These are phyloP conservation scores for Emergomyces orientalis DNA, from an alignment of 2,329 filamentous ascomycete species.

Conservation along the genomic window DNA sequence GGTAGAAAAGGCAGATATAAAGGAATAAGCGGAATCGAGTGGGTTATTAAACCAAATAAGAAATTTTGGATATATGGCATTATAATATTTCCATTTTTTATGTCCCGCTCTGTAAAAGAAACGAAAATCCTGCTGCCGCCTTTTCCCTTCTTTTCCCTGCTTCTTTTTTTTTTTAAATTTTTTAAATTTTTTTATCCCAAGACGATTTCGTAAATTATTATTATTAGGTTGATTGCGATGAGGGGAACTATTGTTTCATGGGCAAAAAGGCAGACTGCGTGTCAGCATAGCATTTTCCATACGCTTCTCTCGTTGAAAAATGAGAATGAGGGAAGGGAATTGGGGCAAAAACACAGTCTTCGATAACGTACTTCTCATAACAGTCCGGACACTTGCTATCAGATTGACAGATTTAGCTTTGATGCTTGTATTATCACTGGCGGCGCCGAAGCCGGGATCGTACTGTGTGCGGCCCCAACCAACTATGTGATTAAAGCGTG, in stretches of 20 bases:
- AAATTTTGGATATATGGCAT: neutral
- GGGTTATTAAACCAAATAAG: neutral
- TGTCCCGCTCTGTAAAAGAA: neutral
- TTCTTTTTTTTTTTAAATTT: neutral
- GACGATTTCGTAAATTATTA: conserved; percentile 74
- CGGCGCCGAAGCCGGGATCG: conserved; percentile 70
- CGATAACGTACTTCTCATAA: conserved; percentile 73
- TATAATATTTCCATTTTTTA: neutral
- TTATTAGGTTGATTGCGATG: conserved; percentile 70
- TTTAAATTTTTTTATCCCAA: conserved; percentile 48
- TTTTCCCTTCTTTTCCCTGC: neutral
- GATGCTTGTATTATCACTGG: conserved; percentile 63
- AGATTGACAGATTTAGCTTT: conserved; percentile 82
- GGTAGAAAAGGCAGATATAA: neutral
- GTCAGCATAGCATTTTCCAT: neutral
- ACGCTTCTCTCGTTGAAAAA: neutral
- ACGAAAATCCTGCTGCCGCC: neutral
- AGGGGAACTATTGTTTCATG: conserved; percentile 55
- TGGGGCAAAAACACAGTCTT: neutral
- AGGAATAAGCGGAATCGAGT: neutral
- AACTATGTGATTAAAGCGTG: conserved; percentile 43
- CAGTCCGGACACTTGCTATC: conserved; percentile 78
- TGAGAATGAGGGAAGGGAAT: neutral
- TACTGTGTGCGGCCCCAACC: conserved; percentile 58
- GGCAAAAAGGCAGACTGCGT: neutral